Percentiles rank a stretch among this genome's conserved stretches.
These are phyloP conservation scores for Annulohypoxylon bovei DNA, from an alignment of 495 filamentous ascomycete species.

Conservation along the genomic window DNA sequence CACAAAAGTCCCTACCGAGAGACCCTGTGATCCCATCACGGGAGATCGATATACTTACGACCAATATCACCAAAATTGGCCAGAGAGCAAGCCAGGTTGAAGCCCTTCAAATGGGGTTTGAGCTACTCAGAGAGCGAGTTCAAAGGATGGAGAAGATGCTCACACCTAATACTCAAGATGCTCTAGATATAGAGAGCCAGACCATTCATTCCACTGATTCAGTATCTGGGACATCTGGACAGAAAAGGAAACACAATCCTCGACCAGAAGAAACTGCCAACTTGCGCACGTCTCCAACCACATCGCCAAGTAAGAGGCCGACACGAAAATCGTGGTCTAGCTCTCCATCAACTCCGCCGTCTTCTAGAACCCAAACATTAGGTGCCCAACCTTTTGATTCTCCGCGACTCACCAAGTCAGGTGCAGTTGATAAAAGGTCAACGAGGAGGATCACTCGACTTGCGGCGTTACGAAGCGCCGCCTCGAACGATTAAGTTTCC, in stretches of 20 bases:
- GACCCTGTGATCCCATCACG: conserved; percentile 38
- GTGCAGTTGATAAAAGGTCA: conserved; percentile 24
- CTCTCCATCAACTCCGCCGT: not conserved
- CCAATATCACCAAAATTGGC: conserved; percentile 49
- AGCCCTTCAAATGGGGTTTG: conserved; percentile 53
- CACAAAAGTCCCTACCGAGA: conserved; percentile 8
- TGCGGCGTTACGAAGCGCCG: not conserved
- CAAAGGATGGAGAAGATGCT: conserved; percentile 41
- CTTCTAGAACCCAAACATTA: not conserved
- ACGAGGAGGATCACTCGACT: conserved; percentile 12
- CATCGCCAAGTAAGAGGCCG: not conserved
- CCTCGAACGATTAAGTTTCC: not conserved
- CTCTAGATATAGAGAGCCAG: not conserved
- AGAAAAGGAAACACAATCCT: not conserved
- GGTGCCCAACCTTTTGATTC: not conserved
- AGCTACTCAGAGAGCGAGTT: conserved; percentile 50
- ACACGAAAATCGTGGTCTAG: not conserved
- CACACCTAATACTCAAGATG: not conserved
- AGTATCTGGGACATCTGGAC: not conserved
- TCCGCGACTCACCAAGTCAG: conserved; percentile 27
- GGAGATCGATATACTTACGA: conserved; percentile 53
- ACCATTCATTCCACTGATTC: not conserved
- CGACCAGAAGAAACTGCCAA: not conserved
- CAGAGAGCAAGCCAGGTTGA: conserved; percentile 53
- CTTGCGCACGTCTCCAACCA: not conserved